Evolutionary conservation across 139 green algal genomes (phyloP).

Genomic region (Coccomyxa sp.): DNA sequence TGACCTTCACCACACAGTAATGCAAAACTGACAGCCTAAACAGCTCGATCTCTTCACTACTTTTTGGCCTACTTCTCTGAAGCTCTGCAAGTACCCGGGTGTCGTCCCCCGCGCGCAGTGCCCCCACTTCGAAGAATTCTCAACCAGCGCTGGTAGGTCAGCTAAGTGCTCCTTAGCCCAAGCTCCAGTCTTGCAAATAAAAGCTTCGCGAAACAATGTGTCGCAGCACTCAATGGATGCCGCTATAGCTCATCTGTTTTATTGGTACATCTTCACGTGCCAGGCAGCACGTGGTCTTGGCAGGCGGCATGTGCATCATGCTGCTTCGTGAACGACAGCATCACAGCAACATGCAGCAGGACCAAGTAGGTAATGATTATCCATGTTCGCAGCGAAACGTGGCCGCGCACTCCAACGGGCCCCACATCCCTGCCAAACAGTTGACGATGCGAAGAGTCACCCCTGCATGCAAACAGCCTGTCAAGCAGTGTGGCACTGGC

Average conservation of each 20-base stretch:
- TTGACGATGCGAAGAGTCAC: background rate
- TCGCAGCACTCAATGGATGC: too few species aligned
- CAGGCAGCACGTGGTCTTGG: background rate
- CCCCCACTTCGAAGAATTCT: too few species aligned
- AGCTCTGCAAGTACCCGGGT: too few species aligned
- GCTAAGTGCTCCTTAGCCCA: too few species aligned
- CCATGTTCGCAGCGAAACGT: conserved; percentile 15
- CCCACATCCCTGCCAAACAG: background rate
- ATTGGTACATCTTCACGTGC: background rate
- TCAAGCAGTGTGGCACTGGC: background rate
- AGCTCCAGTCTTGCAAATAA: too few species aligned
- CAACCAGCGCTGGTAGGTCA: too few species aligned
- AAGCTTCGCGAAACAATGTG: too few species aligned
- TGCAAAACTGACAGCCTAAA: too few species aligned
- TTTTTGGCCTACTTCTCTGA: too few species aligned
- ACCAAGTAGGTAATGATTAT: conserved; percentile 26
- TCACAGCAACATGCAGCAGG: conserved; percentile 28
- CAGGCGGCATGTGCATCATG: conserved; percentile 9
- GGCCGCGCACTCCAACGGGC: background rate
- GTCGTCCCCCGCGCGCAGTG: too few species aligned
- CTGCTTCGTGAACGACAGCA: conserved; percentile 20
- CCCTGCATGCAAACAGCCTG: background rate
- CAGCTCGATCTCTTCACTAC: too few species aligned
- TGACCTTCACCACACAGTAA: too few species aligned
- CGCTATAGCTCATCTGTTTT: background rate